phyloP scores from a whole-genome alignment of 768 basidiomycete genomes.

The Boletus sensibilis region DNA sequence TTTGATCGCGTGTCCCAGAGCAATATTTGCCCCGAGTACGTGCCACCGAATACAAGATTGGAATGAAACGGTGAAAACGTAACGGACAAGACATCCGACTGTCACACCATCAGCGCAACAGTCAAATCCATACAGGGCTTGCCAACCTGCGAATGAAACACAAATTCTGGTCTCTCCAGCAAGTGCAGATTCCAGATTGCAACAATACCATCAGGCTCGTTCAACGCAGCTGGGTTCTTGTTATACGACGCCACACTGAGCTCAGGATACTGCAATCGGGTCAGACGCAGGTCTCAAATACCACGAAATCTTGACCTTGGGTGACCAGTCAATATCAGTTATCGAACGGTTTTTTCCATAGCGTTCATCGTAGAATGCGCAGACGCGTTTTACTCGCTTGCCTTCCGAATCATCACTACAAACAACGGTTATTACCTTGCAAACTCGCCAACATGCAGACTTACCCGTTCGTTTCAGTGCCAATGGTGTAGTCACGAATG shows the following conservation, averaged over 20 bases:
- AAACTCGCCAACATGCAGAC: slow-evolving; percentile 28
- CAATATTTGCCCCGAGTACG: slow-evolving; percentile 98
- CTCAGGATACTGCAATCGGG: slow-evolving; percentile 76
- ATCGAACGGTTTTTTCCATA: slow-evolving; percentile 92
- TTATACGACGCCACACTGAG: slow-evolving; percentile 95
- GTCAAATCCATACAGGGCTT: not conserved
- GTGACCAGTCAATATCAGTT: slow-evolving; percentile 97
- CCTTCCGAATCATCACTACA: slow-evolving; percentile 87
- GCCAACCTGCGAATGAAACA: slow-evolving; percentile 95
- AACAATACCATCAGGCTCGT: slow-evolving; percentile 96
- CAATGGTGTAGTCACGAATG: slow-evolving; percentile 93
- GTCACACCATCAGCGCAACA: slow-evolving; percentile 11
- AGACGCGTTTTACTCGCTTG: slow-evolving; percentile 86
- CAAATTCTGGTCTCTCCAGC: slow-evolving; percentile 92
- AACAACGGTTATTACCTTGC: slow-evolving; percentile 7
- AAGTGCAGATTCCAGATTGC: slow-evolving; percentile 97
- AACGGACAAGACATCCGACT: slow-evolving; percentile 98
- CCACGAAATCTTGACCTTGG: slow-evolving; percentile 60
- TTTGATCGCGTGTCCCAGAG: slow-evolving; percentile 98
- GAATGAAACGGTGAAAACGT: slow-evolving; percentile 98
- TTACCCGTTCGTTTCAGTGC: slow-evolving; percentile 79
- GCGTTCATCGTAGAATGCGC: slow-evolving; percentile 89
- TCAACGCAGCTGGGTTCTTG: slow-evolving; percentile 89
- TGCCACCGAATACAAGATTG: slow-evolving; percentile 95
- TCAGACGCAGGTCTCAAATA: not conserved